A percentile compares a stretch with the other conserved stretches of the same genome.
These are phyloP conservation scores for Prunus salicina DNA, from an alignment of 306 rosid species.

Conservation along the genomic window DNA sequence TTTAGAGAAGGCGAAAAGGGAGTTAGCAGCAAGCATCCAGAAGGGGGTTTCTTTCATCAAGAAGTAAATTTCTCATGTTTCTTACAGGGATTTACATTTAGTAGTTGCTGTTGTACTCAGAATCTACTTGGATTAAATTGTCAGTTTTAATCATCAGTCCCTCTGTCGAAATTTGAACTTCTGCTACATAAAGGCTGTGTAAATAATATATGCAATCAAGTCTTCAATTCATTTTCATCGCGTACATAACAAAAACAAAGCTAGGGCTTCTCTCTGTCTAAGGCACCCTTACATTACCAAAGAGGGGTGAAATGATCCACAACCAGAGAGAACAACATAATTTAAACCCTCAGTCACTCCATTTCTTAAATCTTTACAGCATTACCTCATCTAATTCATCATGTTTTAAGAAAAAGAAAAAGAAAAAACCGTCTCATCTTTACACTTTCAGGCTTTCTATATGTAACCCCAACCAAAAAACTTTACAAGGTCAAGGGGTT, in stretches of 20 bases:
- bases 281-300: neutral
- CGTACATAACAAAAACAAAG: neutral
- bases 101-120: slow-evolving; percentile 1
- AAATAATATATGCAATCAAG: slow-evolving; percentile 1
- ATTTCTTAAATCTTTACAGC: neutral
- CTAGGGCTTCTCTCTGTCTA: neutral
- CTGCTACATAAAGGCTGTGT: neutral
- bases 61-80: neutral
- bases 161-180: neutral
- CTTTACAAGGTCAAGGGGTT: slow-evolving; percentile 51
- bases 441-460: slow-evolving; percentile 36
- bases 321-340: neutral
- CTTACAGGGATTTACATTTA: neutral
- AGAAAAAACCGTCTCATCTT: slow-evolving; percentile 1
- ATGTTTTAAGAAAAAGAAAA: neutral
- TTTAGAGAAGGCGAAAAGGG: slow-evolving; percentile 66
- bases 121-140: neutral
- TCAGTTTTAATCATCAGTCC: neutral
- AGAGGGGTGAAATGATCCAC: neutral
- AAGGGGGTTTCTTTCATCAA: slow-evolving; percentile 63
- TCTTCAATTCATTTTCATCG: neutral
- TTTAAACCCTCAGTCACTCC: neutral
- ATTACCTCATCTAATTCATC: slow-evolving; percentile 15
- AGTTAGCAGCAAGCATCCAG: slow-evolving; percentile 61
- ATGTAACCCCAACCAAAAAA: neutral